phyloP scores from a whole-genome alignment of 768 basidiomycete genomes.

The Rhizopogon vulgaris region DNA sequence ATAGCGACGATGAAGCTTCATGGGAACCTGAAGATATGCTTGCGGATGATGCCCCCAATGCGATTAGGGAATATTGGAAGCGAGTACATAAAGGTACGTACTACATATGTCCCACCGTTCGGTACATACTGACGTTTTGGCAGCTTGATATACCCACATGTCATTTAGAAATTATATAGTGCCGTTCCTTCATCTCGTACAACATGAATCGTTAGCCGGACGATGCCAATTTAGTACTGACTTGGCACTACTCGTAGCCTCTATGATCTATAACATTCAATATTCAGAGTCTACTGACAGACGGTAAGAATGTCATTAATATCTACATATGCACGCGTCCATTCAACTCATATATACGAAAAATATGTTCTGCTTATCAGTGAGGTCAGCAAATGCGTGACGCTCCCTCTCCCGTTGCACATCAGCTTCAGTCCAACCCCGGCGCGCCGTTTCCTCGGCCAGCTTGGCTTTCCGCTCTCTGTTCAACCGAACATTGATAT shows the following conservation, averaged over 20 bases:
- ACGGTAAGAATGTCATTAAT: neutral
- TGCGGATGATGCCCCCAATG: conserved; percentile 41
- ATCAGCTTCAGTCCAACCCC: conserved; percentile 55
- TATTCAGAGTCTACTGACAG: too few relatives aligned
- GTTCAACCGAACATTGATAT: conserved; percentile 51
- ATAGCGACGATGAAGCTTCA: conserved; percentile 42
- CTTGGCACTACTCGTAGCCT: too few relatives aligned
- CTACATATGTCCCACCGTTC: neutral
- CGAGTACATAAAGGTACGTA: conserved; percentile 8
- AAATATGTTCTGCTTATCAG: conserved; percentile 59
- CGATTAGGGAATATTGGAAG: conserved; percentile 36
- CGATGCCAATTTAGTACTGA: too few relatives aligned
- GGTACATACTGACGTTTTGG: neutral
- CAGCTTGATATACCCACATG: neutral
- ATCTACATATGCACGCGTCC: neutral
- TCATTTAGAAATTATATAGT: neutral
- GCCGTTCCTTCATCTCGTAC: too few relatives aligned
- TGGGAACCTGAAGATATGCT: conserved; percentile 52
- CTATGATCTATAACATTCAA: too few relatives aligned
- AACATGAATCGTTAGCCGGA: too few relatives aligned
- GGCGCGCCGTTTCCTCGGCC: conserved; percentile 35
- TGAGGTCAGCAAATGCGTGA: conserved; percentile 58
- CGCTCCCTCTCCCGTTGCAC: conserved; percentile 52
- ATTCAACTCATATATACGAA: conserved; percentile 43
- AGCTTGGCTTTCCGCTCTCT: conserved; percentile 36